Base-by-base conservation (phyloP, 75 land plant genomes). In the Pinus tabuliformis region DNA sequence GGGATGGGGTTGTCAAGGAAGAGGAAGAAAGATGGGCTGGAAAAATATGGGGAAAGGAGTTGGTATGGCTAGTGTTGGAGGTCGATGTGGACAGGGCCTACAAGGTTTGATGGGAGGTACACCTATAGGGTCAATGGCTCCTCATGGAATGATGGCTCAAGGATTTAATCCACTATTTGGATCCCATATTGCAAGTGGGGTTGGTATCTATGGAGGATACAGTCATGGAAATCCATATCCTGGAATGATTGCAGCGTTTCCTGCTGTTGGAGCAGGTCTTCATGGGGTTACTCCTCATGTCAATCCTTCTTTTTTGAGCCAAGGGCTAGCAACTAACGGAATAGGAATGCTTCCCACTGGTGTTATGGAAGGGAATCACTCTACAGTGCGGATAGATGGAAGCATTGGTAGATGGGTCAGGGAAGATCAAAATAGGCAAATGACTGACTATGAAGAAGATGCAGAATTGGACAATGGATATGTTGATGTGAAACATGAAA, bases 201-300 rank as follows among this genome's bases (percentile, higher is more conserved):
- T 83, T 72, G 87, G 81, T 20, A 9, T 49, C 54, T 87, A 87
- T 86, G 93, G 91, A 20, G 93, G 93, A 21, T 89, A 88, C 73
- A 73, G 90, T 11, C 77, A 56, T 90, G 33, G 33, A 33, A 79
- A 89, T 26, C 77, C 83, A 21, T 90, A 87, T 75, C 89, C 96
- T 59, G 88, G 88, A 12, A 89, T 93, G 88, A 75, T 90, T 36
- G 84, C 87, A 58, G 77, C 97, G 1, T 92, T 90, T 81, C 95
- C 86, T 63, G 81, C 86, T 21, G 88, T 94, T 73, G 87, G 84
- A 18, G 66, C 87, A 20, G 97, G 85, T 24, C 81, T 92, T 64
- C 89, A 89, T 45, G 95, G 91, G 1, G 90, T 92, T 12, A 88
- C 95, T 8, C 93, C 98, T 62, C 95, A 95, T 83, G 95, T 95